Evolutionary conservation across 352 stramenopile species (phyloP).

Genomic region (Pythium myriotylum): DNA sequence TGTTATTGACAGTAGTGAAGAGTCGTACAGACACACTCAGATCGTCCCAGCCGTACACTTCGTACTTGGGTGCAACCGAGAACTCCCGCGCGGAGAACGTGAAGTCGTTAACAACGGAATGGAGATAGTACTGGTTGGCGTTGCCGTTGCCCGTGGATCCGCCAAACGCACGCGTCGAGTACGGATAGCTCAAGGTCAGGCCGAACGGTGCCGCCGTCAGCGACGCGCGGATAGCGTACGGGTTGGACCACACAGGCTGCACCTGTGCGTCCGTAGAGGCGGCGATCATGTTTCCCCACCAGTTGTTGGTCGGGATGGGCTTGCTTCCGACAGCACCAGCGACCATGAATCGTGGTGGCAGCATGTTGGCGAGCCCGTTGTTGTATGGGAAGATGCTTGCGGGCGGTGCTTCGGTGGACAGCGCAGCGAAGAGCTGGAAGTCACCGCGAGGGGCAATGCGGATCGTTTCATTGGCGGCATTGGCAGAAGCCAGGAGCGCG

Average conservation of each 20-base stretch:
- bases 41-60: slow-evolving; percentile 56
- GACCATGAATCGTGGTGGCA: slow-evolving; percentile 56
- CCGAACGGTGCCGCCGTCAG: slow-evolving; percentile 44
- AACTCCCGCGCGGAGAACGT: slow-evolving; percentile 62
- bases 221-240: slow-evolving; percentile 53
- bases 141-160: slow-evolving; percentile 52
- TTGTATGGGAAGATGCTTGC: no score
- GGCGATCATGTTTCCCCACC: slow-evolving; percentile 78
- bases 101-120: slow-evolving; percentile 49
- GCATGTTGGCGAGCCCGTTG: no score
- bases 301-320: slow-evolving; percentile 71
- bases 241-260: slow-evolving; percentile 66
- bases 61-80: slow-evolving; percentile 30
- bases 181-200: slow-evolving; percentile 62
- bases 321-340: slow-evolving; percentile 38
- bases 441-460: no score
- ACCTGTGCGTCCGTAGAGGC: slow-evolving; percentile 29
- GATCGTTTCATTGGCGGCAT: no score
- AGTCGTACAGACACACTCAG: slow-evolving; percentile 55
- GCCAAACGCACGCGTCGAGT: slow-evolving; percentile 46
- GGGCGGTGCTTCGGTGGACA: no score
- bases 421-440: no score
- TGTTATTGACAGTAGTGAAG: slow-evolving; percentile 30
- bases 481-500: no score
- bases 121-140: slow-evolving; percentile 53